Evolutionary conservation across 352 stramenopile genomes (phyloP), one percentile per base, ranked within the genome.

Genomic region (Globisporangium solare): DNA sequence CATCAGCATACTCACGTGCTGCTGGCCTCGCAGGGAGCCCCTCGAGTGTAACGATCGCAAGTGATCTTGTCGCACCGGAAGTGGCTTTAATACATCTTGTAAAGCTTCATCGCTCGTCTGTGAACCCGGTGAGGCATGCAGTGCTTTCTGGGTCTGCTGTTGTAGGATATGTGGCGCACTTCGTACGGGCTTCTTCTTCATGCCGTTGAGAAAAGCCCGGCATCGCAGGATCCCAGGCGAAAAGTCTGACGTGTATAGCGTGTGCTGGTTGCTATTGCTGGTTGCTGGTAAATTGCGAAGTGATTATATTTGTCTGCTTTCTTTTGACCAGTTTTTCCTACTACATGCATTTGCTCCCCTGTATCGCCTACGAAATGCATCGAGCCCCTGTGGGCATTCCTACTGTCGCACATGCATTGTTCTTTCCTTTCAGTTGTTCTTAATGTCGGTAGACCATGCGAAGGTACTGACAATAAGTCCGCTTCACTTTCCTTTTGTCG

Each of bases 201-300:
- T 78, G 12, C 77, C 80, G n/a, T 87, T 79, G 0, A 90, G 56
- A 53, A 80, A 83, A 1, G 74, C 77, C 17, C 74, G 65, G 43
- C 75, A 87, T 6, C 76, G 64, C 22, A 64, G 53, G 4, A 88
- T 68, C 1, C 58, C 51, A 17, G 75, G 56, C 15, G 69, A 65
- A 46, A 88, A 88, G 0, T 17, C 46, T 0, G 80, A 90, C 3
- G n/a, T n/a, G n/a, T n/a, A n/a, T n/a, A n/a, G n/a, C n/a, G n/a
- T n/a, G n/a, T n/a, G n/a, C n/a, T n/a, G n/a, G n/a, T n/a, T n/a
- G n/a, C n/a, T n/a, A n/a, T n/a, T n/a, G n/a, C n/a, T n/a, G n/a
- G n/a, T n/a, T n/a, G n/a, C n/a, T n/a, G n/a, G n/a, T n/a, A n/a
- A n/a, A n/a, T n/a, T n/a, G n/a, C n/a, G n/a, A n/a, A n/a, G n/a